Evolutionary conservation across 164 flowering plant species (phyloP), one percentile per base, ranked within the genome.

Genomic region (Warburgia ugandensis): DNA sequence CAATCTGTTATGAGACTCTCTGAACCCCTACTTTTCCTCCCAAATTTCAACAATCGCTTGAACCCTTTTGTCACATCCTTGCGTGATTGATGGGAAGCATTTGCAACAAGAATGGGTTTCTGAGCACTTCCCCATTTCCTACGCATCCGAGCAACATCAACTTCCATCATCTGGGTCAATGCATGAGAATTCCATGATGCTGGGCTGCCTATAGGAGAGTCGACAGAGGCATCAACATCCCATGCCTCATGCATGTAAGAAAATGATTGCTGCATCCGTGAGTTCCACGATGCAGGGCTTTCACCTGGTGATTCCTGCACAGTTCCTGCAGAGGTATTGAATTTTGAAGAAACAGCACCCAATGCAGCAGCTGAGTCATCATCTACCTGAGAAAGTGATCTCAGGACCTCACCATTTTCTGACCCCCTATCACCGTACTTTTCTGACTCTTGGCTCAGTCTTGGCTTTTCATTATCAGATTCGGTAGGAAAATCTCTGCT

Each of bases 81-180:
- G 35, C 89, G 95, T 1, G 91, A 70, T 35, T 71, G 84, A 48
- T 69, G 73, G 25, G 66, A 73, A 19, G 89, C 60, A 56, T 79
- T 79, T 12, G 75, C 68, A 9, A 67, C 79, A 45, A 80, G 41
- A 55, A 76, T 37, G 44, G 89, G 91, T 52, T 78, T 94, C 62
- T 88, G 92, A 46, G 95, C 83, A 61, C 76, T 75, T 45, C 95
- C 99, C 97, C 99, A 94, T 68, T 86, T 94, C 70, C 82, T 94
- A 70, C 97, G 77, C 87, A 86, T 94, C 38, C 86, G 70, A 66
- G 94, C 81, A 33, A 89, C 89, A 71, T 88, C 99, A 66, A 70
- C 70, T 46, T 88, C 95, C 50, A 74, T 40, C 41, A 59, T 68
- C 52, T 78, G 95, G 20, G 58, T 32, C 41, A 80, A 68, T 54